Percentiles rank a stretch among this genome's conserved stretches.
Conservation (phyloP, 257 asterid genomes). For the Ocimum tenuiflorum region DNA sequence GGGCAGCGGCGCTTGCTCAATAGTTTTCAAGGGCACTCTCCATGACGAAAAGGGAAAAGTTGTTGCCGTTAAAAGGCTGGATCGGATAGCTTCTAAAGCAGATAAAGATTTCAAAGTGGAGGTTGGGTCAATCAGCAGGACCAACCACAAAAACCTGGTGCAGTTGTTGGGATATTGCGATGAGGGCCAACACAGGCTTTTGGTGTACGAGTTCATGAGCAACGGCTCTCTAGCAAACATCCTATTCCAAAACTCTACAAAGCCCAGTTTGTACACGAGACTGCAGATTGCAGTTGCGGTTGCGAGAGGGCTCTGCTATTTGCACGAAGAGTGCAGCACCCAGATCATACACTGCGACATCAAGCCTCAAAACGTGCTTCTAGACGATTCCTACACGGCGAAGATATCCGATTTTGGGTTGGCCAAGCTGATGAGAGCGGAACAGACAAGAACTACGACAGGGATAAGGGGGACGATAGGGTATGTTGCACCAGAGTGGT, state of each 20-base stretch:
- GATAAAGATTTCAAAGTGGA: slow-evolving; percentile 32
- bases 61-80: neutral
- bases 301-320: slow-evolving; percentile 36
- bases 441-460: slow-evolving; percentile 26
- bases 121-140: slow-evolving; percentile 29
- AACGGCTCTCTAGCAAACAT: slow-evolving; percentile 25
- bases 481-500: slow-evolving; percentile 42
- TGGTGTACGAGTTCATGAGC: slow-evolving; percentile 31
- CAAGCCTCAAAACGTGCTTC: slow-evolving; percentile 37
- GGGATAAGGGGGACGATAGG: slow-evolving; percentile 37
- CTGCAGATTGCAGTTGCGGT: slow-evolving; percentile 29
- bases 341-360: slow-evolving; percentile 42
- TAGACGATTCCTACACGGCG: slow-evolving; percentile 20
- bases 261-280: slow-evolving; percentile 34
- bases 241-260: slow-evolving; percentile 19
- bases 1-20: neutral
- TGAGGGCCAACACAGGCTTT: slow-evolving; percentile 27
- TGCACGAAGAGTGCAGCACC: slow-evolving; percentile 35
- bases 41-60: neutral
- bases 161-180: slow-evolving; percentile 35
- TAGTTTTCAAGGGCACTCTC: neutral
- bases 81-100: neutral
- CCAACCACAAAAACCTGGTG: slow-evolving; percentile 43
- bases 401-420: slow-evolving; percentile 36
- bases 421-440: slow-evolving; percentile 29